These are phyloP conservation scores for Teratosphaeria zuluensis DNA, from an alignment of 2,329 filamentous ascomycete species.

Conservation along the genomic window DNA sequence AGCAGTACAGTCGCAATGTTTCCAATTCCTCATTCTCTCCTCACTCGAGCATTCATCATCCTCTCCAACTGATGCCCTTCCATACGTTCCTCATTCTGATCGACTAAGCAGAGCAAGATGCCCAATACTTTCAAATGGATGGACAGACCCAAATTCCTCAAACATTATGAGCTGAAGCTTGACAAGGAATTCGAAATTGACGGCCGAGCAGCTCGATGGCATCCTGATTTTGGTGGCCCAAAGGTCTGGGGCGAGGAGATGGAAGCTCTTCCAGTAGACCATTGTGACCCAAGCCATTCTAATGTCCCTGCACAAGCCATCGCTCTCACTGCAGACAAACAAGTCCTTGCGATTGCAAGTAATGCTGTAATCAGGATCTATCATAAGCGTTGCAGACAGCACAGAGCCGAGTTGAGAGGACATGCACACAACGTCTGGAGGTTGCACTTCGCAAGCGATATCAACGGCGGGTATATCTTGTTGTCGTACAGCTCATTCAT, in stretches of 20 bases:
- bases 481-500: slow-evolving; percentile 4
- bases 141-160: not conserved
- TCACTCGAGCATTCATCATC: not conserved
- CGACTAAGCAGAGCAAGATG: not conserved
- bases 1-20: no score
- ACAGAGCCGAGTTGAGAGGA: not conserved
- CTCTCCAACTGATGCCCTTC: not conserved
- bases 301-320: not conserved
- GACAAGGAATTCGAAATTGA: not conserved
- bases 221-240: not conserved
- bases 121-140: not conserved
- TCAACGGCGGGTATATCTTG: not conserved
- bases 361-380: not conserved
- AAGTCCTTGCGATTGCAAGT: not conserved
- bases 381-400: not conserved
- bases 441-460: not conserved
- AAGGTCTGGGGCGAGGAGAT: not conserved
- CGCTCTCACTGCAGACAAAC: not conserved
- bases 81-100: not conserved
- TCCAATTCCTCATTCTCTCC: no score
- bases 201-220: not conserved
- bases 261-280: no score
- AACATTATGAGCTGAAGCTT: not conserved
- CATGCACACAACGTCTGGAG: not conserved
- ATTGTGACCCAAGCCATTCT: no score